Conservation (phyloP, 768 basidiomycete genomes). For the Mycena filopes region DNA sequence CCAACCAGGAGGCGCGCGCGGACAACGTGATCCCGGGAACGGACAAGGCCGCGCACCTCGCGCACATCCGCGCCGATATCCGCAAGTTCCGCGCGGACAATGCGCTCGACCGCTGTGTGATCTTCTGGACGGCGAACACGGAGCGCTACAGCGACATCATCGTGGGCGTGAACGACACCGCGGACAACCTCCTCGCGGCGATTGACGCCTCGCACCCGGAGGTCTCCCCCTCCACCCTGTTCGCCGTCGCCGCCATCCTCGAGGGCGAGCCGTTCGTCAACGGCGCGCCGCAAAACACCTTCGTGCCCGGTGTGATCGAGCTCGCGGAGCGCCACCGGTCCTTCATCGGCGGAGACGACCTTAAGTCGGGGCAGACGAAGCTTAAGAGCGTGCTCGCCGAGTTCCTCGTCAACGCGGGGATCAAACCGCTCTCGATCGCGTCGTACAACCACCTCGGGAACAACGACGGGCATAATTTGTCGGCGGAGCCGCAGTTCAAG, state of each 20-base stretch:
- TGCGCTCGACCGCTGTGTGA: conserved; percentile 85
- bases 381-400: conserved; percentile 97
- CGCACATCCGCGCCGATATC: conserved; percentile 91
- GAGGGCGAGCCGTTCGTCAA: conserved; percentile 98
- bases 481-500: conserved; percentile 92
- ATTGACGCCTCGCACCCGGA: conserved; percentile 90
- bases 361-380: conserved; percentile 98
- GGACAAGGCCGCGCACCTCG: conserved; percentile 92
- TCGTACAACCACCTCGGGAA: conserved; percentile 99
- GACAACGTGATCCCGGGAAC: conserved; percentile 90
- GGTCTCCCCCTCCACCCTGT: conserved; percentile 94
- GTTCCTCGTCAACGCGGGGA: conserved; percentile 98
- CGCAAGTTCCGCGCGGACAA: conserved; percentile 90
- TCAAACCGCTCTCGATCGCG: conserved; percentile 96
- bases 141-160: conserved; percentile 97
- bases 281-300: conserved; percentile 98
- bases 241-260: conserved; percentile 95
- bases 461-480: conserved; percentile 95
- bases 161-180: conserved; percentile 94
- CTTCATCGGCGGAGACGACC: conserved; percentile 98
- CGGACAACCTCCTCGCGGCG: conserved; percentile 83
- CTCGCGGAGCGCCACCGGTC: conserved; percentile 90
- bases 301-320: conserved; percentile 93
- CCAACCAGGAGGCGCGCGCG: conserved; percentile 95
- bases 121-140: conserved; percentile 99